Evolutionary conservation across 371 early-diverging fungal species (phyloP).

Genomic region (Mortierella sp.): DNA sequence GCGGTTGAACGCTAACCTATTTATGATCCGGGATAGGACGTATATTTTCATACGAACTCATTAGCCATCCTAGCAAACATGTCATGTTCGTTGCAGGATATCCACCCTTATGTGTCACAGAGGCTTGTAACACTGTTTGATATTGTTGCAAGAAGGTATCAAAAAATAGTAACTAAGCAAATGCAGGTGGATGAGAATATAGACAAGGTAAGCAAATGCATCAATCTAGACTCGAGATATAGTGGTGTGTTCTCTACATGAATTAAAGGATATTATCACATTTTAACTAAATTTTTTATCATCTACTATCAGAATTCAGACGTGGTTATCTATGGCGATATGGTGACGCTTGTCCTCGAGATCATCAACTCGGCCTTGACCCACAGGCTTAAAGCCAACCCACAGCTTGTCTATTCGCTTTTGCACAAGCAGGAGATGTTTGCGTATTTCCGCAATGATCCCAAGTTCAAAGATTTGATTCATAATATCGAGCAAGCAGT

Average conservation of each 20-base stretch:
- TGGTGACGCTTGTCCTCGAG: slow-evolving; percentile 76
- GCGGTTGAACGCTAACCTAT: background rate
- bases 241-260: background rate
- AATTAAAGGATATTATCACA: background rate
- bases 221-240: background rate
- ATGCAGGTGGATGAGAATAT: slow-evolving; percentile 43
- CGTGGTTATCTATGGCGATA: slow-evolving; percentile 73
- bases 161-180: slow-evolving; percentile 64
- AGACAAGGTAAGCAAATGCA: slow-evolving; percentile 45
- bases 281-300: background rate
- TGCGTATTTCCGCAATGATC: slow-evolving; percentile 64
- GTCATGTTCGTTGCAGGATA: slow-evolving; percentile 70
- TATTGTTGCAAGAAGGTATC: slow-evolving; percentile 73
- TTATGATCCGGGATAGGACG: slow-evolving; percentile 59
- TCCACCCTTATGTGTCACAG: slow-evolving; percentile 81
- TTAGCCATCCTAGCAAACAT: slow-evolving; percentile 79
- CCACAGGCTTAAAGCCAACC: slow-evolving; percentile 75
- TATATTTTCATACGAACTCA: slow-evolving; percentile 77
- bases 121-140: slow-evolving; percentile 80
- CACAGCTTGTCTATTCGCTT: slow-evolving; percentile 80
- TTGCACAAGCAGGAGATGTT: slow-evolving; percentile 79
- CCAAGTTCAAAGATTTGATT: slow-evolving; percentile 70
- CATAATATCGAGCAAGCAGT: slow-evolving; percentile 75
- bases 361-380: slow-evolving; percentile 77
- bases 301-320: slow-evolving; percentile 54